Conservation (phyloP, 495 filamentous ascomycete genomes). For the Neurospora sp. region DNA sequence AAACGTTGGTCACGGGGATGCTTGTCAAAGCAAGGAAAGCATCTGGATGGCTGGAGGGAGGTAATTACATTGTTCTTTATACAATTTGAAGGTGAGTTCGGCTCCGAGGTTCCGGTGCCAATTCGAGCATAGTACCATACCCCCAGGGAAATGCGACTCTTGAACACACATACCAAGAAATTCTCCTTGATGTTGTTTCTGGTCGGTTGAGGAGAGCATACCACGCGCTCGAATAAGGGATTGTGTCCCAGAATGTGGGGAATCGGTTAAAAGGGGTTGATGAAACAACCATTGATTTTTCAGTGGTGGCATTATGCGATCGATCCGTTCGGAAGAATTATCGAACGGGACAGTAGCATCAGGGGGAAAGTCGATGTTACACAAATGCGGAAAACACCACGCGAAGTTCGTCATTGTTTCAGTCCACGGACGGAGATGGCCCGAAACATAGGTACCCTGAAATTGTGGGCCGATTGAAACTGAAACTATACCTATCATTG, state of each 20-base stretch:
- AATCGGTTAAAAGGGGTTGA: background rate
- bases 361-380: background rate
- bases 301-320: background rate
- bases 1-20: background rate
- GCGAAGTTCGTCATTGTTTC: background rate
- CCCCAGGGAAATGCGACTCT: background rate
- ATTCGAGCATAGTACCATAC: background rate
- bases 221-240: too few relatives aligned
- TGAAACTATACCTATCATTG: background rate
- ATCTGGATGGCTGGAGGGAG: background rate
- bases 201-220: too few relatives aligned
- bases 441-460: background rate
- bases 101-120: background rate
- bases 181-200: too few relatives aligned
- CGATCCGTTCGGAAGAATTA: background rate
- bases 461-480: background rate
- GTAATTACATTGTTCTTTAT: background rate
- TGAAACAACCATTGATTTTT: background rate
- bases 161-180: background rate
- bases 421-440: background rate
- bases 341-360: background rate
- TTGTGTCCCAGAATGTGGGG: too few relatives aligned
- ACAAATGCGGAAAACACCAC: background rate
- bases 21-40: background rate
- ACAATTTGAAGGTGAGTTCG: background rate